phyloP scores from a whole-genome alignment of 768 basidiomycete species.

The Lactarius pseudohatsudake region DNA sequence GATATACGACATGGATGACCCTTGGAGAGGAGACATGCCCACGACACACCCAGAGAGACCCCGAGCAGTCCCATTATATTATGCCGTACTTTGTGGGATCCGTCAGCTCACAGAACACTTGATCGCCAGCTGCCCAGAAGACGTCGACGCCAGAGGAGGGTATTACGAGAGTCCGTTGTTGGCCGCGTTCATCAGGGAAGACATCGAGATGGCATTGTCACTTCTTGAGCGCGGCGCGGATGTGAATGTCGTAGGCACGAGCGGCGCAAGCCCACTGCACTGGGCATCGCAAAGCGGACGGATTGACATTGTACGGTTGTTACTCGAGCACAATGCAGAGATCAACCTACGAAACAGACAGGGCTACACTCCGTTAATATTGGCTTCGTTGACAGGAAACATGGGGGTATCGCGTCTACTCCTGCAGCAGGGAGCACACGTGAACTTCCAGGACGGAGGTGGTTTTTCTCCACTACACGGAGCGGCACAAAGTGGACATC shows the following conservation, averaged over 20 bases:
- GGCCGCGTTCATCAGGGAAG: not conserved
- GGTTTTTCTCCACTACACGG: not conserved
- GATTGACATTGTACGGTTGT: not conserved
- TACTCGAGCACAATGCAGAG: slow-evolving; percentile 10
- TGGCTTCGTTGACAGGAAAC: too few relatives aligned
- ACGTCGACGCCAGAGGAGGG: not conserved
- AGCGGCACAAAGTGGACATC: not conserved
- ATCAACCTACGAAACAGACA: too few relatives aligned
- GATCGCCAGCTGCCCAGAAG: not conserved
- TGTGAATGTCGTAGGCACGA: not conserved
- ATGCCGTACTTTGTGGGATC: too few relatives aligned
- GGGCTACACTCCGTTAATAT: too few relatives aligned
- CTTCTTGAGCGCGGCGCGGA: slow-evolving; percentile 5
- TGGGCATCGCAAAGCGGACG: not conserved
- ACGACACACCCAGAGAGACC: too few relatives aligned
- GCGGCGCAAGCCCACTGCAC: not conserved
- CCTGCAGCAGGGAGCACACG: not conserved
- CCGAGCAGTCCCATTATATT: too few relatives aligned
- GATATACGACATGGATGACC: too few relatives aligned
- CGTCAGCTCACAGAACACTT: not conserved
- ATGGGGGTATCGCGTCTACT: too few relatives aligned
- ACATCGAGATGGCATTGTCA: not conserved
- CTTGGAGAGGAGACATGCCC: too few relatives aligned
- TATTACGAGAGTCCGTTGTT: not conserved
- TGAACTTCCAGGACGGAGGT: not conserved